phyloP scores from a whole-genome alignment of 805 yeast genomes.

The Brettanomyces bruxellensis region DNA sequence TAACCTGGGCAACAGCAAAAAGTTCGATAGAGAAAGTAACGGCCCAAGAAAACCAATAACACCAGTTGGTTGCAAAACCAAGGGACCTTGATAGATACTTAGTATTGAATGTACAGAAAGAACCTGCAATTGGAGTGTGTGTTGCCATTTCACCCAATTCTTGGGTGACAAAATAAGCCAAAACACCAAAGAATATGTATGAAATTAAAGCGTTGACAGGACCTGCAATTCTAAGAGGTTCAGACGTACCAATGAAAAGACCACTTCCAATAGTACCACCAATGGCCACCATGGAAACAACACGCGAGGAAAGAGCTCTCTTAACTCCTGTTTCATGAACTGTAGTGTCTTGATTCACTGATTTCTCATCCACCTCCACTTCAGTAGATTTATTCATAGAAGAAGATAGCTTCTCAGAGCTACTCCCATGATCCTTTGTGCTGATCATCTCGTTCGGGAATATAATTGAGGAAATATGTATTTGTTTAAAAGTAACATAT shows the following conservation, averaged over 20 bases:
- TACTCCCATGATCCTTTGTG: too few relatives aligned
- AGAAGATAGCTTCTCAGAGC: too few relatives aligned
- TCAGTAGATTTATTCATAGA: background rate
- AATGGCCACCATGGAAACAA: slow-evolving; percentile 65
- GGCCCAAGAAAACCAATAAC: slow-evolving; percentile 75
- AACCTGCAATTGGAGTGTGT: slow-evolving; percentile 58
- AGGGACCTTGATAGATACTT: slow-evolving; percentile 61
- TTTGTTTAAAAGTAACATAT: too few relatives aligned
- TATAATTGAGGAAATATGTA: too few relatives aligned
- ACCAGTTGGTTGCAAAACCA: slow-evolving; percentile 66
- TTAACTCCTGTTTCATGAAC: slow-evolving; percentile 20
- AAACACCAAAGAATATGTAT: slow-evolving; percentile 54
- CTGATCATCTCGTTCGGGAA: too few relatives aligned
- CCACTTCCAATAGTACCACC: slow-evolving; percentile 83
- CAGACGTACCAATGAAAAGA: slow-evolving; percentile 55
- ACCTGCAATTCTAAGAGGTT: slow-evolving; percentile 50
- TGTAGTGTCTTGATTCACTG: slow-evolving; percentile 3
- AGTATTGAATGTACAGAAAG: slow-evolving; percentile 62
- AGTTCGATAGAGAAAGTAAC: slow-evolving; percentile 68
- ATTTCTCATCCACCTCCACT: background rate
- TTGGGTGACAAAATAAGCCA: slow-evolving; percentile 61
- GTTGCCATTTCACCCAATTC: slow-evolving; percentile 79
- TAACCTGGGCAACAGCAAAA: slow-evolving; percentile 59
- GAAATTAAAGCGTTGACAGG: slow-evolving; percentile 62
- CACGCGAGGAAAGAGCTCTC: slow-evolving; percentile 56